These are phyloP conservation scores for Entoloma clypeatum DNA, from an alignment of 1,284 basidiomycete species.

Conservation along the genomic window DNA sequence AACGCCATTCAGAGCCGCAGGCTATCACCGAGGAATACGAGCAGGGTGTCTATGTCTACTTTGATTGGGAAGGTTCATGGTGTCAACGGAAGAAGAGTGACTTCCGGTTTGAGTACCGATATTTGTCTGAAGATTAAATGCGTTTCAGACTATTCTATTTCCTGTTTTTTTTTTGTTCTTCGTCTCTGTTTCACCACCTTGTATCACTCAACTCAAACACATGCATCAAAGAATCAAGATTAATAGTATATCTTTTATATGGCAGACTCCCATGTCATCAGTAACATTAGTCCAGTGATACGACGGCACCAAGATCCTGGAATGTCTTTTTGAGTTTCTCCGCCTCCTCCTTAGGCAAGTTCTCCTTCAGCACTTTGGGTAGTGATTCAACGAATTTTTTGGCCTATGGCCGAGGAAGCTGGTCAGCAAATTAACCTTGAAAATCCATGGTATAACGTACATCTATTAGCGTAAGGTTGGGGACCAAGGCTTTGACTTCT, in stretches of 20 bases:
- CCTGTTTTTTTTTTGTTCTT: constrained; percentile 6
- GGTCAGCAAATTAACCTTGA: constrained; percentile 10
- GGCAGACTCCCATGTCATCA: constrained; percentile 2
- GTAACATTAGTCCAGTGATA: constrained; percentile 64
- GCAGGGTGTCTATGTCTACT: constrained; percentile 97
- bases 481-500: constrained; percentile 94
- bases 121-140: constrained; percentile 79
- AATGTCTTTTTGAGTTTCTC: constrained; percentile 94
- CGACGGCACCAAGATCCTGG: constrained; percentile 85
- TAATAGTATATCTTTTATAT: constrained; percentile 20
- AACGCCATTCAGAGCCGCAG: constrained; percentile 97
- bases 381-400: constrained; percentile 99
- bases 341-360: constrained; percentile 94
- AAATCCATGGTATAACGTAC: constrained; percentile 46
- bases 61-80: constrained; percentile 98
- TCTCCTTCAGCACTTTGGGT: constrained; percentile 95
- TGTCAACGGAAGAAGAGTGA: constrained; percentile 98
- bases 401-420: constrained; percentile 54
- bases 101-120: constrained; percentile 94
- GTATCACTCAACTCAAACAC: constrained; percentile 3
- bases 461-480: constrained; percentile 93
- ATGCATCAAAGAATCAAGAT: constrained; percentile 19
- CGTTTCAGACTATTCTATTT: constrained; percentile 5
- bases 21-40: constrained; percentile 99
- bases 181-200: constrained; percentile 15